Evolutionary conservation across 495 filamentous ascomycete genomes (phyloP).

Genomic region (Aspergillus coremiiformis): DNA sequence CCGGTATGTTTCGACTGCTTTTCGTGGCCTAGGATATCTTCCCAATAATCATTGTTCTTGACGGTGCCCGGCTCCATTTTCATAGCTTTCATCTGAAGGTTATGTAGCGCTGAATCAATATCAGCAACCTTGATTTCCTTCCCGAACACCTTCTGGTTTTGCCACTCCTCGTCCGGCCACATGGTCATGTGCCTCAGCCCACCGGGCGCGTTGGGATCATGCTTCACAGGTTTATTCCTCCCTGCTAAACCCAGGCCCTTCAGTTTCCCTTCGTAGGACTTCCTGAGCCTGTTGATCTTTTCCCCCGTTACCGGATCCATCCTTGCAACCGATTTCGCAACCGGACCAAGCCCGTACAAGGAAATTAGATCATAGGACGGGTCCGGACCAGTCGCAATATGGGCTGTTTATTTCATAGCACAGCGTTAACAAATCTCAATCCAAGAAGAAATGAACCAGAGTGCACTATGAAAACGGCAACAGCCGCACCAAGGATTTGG

Average conservation of each 20-base stretch:
- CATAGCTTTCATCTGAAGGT: conserved; percentile 46
- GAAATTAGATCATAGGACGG: conserved; percentile 56
- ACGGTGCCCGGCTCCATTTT: conserved; percentile 49
- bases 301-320: conserved; percentile 57
- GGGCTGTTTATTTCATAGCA: conserved; percentile 31
- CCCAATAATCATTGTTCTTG: conserved; percentile 52
- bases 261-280: conserved; percentile 67
- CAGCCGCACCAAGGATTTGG: conserved; percentile 24
- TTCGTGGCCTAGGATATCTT: conserved; percentile 52
- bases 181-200: conserved; percentile 38
- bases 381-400: conserved; percentile 47
- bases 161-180: conserved; percentile 63
- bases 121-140: conserved; percentile 47
- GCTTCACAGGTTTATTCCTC: conserved; percentile 51
- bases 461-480: conserved; percentile 20
- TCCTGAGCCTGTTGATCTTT: conserved; percentile 67
- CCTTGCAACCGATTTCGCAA: conserved; percentile 58
- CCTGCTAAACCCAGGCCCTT: conserved; percentile 56
- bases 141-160: conserved; percentile 53
- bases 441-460: conserved; percentile 22
- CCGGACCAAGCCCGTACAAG: conserved; percentile 51
- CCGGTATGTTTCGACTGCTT: conserved; percentile 37
- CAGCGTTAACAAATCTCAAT: conserved; percentile 39
- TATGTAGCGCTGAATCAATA: conserved; percentile 37
- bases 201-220: conserved; percentile 35